Evolutionary conservation across 352 stramenopile species (phyloP).

Genomic region (Elongisporangium undulatum): DNA sequence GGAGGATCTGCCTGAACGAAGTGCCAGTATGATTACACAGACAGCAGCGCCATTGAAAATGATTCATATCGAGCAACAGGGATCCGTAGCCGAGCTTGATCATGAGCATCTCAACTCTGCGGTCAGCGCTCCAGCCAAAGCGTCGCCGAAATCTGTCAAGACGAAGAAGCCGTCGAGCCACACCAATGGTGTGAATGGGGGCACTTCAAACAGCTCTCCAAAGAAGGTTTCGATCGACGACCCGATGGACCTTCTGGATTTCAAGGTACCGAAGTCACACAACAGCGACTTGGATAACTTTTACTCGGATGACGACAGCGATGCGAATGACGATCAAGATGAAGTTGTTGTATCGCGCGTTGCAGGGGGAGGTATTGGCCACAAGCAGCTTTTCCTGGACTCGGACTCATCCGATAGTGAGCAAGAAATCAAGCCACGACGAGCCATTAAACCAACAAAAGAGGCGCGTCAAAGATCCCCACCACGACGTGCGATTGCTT

Average conservation of each 20-base stretch:
- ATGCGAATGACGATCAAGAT: slow-evolving; percentile 25
- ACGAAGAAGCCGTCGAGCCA: background rate
- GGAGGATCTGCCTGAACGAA: slow-evolving; percentile 51
- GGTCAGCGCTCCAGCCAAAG: background rate
- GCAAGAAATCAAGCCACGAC: slow-evolving; percentile 4
- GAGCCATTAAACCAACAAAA: background rate
- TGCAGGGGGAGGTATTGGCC: slow-evolving; percentile 26
- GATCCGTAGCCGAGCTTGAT: background rate
- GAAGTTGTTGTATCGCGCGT: slow-evolving; percentile 58
- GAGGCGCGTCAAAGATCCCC: background rate
- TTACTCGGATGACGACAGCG: slow-evolving; percentile 75
- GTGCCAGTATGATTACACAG: slow-evolving; percentile 23
- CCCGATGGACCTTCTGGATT: slow-evolving; percentile 67
- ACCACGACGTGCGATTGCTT: background rate
- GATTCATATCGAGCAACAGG: slow-evolving; percentile 22
- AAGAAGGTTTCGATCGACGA: slow-evolving; percentile 25
- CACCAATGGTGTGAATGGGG: background rate
- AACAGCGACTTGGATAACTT: slow-evolving; percentile 68
- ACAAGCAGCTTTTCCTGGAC: slow-evolving; percentile 75
- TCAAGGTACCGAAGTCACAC: slow-evolving; percentile 55
- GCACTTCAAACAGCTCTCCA: slow-evolving; percentile 1
- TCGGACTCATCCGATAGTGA: slow-evolving; percentile 57
- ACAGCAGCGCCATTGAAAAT: slow-evolving; percentile 35
- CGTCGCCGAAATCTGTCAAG: background rate
- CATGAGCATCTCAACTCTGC: background rate